A percentile compares a stretch with the other conserved stretches of the same genome.
These are phyloP conservation scores for Penicillium argentinense DNA, from an alignment of 495 filamentous ascomycete species.

Conservation along the genomic window DNA sequence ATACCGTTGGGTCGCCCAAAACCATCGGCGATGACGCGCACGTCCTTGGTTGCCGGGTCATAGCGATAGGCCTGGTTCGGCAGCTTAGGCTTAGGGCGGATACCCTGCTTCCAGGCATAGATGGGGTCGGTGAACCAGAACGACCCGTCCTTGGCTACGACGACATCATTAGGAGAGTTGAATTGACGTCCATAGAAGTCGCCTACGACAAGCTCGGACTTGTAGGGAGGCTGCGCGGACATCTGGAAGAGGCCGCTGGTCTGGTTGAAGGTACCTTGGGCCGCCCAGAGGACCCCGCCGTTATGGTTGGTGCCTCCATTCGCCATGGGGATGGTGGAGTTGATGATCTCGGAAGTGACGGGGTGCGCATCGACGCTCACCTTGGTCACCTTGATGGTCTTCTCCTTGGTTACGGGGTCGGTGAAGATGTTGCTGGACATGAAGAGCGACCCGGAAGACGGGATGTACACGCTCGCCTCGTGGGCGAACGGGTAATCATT, in stretches of 20 bases:
- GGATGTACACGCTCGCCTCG: slow-evolving; percentile 60
- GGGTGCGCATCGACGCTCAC: slow-evolving; percentile 30
- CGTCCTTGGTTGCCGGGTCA: slow-evolving; percentile 44
- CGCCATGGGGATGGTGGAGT: slow-evolving; percentile 49
- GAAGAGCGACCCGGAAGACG: slow-evolving; percentile 54
- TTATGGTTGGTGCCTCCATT: slow-evolving; percentile 54
- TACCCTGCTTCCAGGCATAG: slow-evolving; percentile 44
- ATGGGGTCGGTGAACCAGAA: slow-evolving; percentile 60
- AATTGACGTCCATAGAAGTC: slow-evolving; percentile 47
- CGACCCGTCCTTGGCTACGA: slow-evolving; percentile 38
- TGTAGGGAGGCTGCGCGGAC: slow-evolving; percentile 32
- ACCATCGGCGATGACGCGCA: slow-evolving; percentile 51
- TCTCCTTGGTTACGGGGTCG: slow-evolving; percentile 28
- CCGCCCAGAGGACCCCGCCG: slow-evolving; percentile 47
- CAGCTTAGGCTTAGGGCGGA: slow-evolving; percentile 46
- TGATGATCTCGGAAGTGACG: slow-evolving; percentile 35
- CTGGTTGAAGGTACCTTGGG: slow-evolving; percentile 48
- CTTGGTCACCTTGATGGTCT: slow-evolving; percentile 40
- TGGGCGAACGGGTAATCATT: slow-evolving; percentile 52
- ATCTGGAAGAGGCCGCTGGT: slow-evolving; percentile 49
- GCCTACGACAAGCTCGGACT: slow-evolving; percentile 31
- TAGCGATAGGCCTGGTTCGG: slow-evolving; percentile 53
- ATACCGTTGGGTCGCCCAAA: slow-evolving; percentile 51
- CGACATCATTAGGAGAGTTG: slow-evolving; percentile 49
- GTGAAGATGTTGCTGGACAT: slow-evolving; percentile 54